Base-by-base conservation (phyloP, 805 yeast species). In the Suhomyces sp. region DNA sequence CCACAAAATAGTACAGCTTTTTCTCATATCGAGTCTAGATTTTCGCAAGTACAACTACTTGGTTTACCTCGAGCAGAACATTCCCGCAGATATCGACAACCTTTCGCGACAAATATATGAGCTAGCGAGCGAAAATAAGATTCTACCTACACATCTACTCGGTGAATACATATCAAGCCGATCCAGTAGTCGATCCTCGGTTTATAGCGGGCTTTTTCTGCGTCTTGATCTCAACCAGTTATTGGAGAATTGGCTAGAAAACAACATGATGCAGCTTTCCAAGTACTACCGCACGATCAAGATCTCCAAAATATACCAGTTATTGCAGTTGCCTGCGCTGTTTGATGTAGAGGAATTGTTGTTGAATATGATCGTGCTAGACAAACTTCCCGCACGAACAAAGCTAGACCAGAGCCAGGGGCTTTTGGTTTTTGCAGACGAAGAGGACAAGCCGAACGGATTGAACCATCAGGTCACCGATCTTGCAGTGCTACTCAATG, bases 341-440 rank as follows among this genome's bases (percentile, higher is more conserved):
- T 41, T 54, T 19, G 62, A 60, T 24, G 47, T 68, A 15, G 75
- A 73, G 52, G 58, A 54, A 19, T 47, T 69, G 27, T 53, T 73
- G 5, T 57, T 61, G 35, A 59, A 58, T n/a, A 74, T 75, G 78
- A 71, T 75, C 43, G 57, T 63, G 19, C 55, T 54, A 17, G 64
- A 66, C 44, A 72, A 72, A 52, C 59, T 75, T 15, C 69, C 70
- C 1, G 43, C 51, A 9, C 60, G 60, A 12, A 62, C 72, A 6
- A 61, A 57, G 44, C 65, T 75, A 22, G 75, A 75, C 61, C 78
- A 74, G 54, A 41, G 64, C 12, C 52, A 60, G 7, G 56, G 56
- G 6, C 35, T 62, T 6, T 54, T 75, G 37, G 51, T 57, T 3
- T 70, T 73, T 52, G 62, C 12, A 22, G 44, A n/a, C 44, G 44